phyloP scores from a whole-genome alignment of 495 filamentous ascomycete genomes.

The Pyrenula aspistea region DNA sequence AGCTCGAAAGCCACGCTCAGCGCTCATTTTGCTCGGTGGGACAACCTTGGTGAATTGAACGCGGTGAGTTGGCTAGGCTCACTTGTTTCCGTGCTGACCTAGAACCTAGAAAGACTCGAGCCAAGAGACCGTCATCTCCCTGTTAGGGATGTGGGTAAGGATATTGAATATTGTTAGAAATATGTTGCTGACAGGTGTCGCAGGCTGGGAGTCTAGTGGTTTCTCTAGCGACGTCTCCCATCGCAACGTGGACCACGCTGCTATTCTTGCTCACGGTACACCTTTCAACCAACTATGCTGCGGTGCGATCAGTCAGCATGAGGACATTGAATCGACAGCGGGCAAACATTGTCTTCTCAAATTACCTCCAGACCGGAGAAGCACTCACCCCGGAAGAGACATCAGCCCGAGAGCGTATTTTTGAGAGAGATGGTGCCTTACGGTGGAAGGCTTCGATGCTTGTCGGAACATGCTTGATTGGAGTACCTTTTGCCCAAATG shows the following conservation, averaged over 20 bases:
- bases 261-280: slow-evolving; percentile 61
- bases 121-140: slow-evolving; percentile 88
- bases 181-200: slow-evolving; percentile 1
- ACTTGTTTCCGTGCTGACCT: not conserved
- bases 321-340: slow-evolving; percentile 79
- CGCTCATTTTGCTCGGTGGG: slow-evolving; percentile 78
- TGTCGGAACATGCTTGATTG: slow-evolving; percentile 37
- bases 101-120: slow-evolving; percentile 68
- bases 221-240: slow-evolving; percentile 54
- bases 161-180: slow-evolving; percentile 1
- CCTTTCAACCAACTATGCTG: slow-evolving; percentile 70
- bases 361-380: slow-evolving; percentile 35
- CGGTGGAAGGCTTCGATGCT: slow-evolving; percentile 38
- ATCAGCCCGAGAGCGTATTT: slow-evolving; percentile 56
- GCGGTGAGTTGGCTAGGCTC: slow-evolving; percentile 40
- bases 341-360: slow-evolving; percentile 65
- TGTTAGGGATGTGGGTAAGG: slow-evolving; percentile 76
- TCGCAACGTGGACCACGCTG: slow-evolving; percentile 66
- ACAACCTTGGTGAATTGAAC: slow-evolving; percentile 90
- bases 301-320: slow-evolving; percentile 75
- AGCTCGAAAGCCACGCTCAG: slow-evolving; percentile 84
- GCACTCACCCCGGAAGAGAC: slow-evolving; percentile 53
- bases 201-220: slow-evolving; percentile 73
- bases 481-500: slow-evolving; percentile 25
- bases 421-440: slow-evolving; percentile 50